Evolutionary conservation across 2,329 filamentous ascomycete species (phyloP).

Genomic region (Lasiodiplodia sp.): DNA sequence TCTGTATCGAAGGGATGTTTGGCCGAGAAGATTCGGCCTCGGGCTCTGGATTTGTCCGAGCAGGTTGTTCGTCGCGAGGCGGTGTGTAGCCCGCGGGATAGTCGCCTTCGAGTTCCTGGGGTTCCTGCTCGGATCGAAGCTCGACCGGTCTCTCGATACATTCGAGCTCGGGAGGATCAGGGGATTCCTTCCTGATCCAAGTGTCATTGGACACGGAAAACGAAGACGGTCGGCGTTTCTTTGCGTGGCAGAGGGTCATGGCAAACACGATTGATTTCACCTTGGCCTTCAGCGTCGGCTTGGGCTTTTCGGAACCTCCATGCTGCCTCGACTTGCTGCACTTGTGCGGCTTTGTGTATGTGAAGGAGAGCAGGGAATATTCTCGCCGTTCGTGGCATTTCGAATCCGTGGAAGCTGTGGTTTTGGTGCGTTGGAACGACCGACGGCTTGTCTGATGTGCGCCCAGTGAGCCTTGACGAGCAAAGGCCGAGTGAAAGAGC

Average conservation of each 20-base stretch:
- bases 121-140: conserved; percentile 1
- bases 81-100: neutral
- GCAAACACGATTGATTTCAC: conserved; percentile 11
- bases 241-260: conserved; percentile 11
- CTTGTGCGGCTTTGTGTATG: conserved; percentile 14
- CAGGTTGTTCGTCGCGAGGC: too few relatives aligned
- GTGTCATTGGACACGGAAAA: conserved; percentile 4
- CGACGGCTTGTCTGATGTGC: conserved; percentile 3
- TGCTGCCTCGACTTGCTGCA: neutral
- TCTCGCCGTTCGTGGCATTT: conserved; percentile 11
- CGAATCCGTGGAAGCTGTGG: neutral
- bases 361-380: conserved; percentile 14
- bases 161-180: neutral
- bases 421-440: neutral
- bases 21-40: neutral
- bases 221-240: neutral
- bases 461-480: neutral
- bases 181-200: neutral
- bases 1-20: neutral
- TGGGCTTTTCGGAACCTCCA: neutral
- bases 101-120: conserved; percentile 13
- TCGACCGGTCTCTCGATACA: neutral
- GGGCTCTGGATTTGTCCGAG: neutral
- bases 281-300: conserved; percentile 9
- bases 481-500: neutral